Base-by-base conservation (phyloP, 2,329 filamentous ascomycete species). In the Fusarium sp. region DNA sequence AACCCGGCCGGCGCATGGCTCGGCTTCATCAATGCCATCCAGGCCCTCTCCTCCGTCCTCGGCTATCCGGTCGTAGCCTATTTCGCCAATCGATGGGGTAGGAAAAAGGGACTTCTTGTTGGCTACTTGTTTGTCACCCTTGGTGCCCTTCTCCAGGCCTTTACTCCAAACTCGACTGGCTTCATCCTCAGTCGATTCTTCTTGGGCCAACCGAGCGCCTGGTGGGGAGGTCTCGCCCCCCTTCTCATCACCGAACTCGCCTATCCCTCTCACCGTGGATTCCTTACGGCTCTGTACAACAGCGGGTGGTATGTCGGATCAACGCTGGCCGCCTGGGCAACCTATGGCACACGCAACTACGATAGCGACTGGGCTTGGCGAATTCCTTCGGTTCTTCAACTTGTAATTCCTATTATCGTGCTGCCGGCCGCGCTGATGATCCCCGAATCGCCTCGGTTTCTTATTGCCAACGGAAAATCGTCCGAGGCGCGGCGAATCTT, bases 271-370 rank as follows among this genome's bases (percentile, higher is more conserved):
- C 70, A 75, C 38, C 67, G 73, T n/a, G 69, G 66, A 4, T 67
- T 69, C 13, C 43, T 69, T 8, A 70, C 70, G 6, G 63, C 67
- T 32, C 61, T 74, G 4, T 59, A 55, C 35, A 58, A 59, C 33
- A 55, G 46, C 8, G 61, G 27, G 3, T 82, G 79, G 72, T 82
- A 80, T 56, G 70, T 82, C 21, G 73, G 74, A 2, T 66, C 71
- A 2, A 70, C 72, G 14, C 36, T 71, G 2, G 72, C 72, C 1
- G 70, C 68, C 1, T 73, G 71, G 66, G 55, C 61, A 1, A 72
- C 68, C 0, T 73, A 66, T 31, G 72, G 69, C 8, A 74, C 71
- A 1, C 61, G 68, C 5, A 52, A 67, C 23, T 66, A 67, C 35
- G 56, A 56, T n/a, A 48, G 46, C 9, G 19, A 14, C 17, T 71